phyloP scores from a whole-genome alignment of 164 flowering plant species.

The Liquidambar formosana region DNA sequence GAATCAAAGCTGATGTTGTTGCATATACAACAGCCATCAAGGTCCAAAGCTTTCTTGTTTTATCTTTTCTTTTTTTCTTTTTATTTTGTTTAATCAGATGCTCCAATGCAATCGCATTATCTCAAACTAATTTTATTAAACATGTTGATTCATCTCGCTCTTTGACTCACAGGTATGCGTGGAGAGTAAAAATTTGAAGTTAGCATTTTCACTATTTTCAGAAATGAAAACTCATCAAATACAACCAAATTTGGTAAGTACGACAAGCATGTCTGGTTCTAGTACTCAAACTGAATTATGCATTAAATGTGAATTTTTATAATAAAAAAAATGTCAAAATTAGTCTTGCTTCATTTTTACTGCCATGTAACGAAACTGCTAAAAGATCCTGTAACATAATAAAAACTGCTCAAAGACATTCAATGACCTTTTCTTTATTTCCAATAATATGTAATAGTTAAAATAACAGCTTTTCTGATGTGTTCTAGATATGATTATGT shows the following conservation, averaged over 20 bases:
- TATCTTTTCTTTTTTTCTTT: slow-evolving; percentile 1
- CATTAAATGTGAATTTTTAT: no score
- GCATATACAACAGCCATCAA: slow-evolving; percentile 86
- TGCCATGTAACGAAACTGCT: no score
- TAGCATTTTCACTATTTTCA: slow-evolving; percentile 67
- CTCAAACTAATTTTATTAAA: not conserved
- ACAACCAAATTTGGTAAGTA: slow-evolving; percentile 76
- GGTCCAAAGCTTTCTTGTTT: slow-evolving; percentile 37
- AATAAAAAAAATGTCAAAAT: no score
- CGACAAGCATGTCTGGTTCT: not conserved
- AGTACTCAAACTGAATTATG: not conserved
- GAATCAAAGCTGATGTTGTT: slow-evolving; percentile 75
- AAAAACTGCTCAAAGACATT: no score
- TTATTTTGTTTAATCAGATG: not conserved
- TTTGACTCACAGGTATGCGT: slow-evolving; percentile 67
- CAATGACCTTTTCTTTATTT: no score
- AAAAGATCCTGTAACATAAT: no score
- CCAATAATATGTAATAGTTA: no score
- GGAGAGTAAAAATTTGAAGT: slow-evolving; percentile 42
- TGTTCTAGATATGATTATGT: no score
- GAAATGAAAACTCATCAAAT: slow-evolving; percentile 73
- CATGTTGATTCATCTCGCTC: slow-evolving; percentile 15
- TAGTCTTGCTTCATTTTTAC: no score
- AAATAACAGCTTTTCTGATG: no score
- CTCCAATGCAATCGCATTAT: not conserved